Conservation (phyloP, 1,284 basidiomycete genomes). For the Vanrija humicola region DNA sequence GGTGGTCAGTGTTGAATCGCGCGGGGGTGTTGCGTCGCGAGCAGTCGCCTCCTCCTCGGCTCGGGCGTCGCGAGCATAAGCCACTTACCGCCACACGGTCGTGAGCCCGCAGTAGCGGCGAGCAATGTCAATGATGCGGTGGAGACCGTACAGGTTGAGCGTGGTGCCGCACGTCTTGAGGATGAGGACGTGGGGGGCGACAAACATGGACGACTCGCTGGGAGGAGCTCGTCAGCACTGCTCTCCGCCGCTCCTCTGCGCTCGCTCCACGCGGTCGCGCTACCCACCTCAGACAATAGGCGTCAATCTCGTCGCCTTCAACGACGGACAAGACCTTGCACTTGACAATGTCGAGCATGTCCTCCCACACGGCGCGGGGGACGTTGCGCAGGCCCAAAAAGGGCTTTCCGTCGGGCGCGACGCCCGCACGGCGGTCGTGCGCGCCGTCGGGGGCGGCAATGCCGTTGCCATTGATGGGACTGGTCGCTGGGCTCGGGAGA, state of each 20-base stretch:
- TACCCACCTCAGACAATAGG: slow-evolving; percentile 87
- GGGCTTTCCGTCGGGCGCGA: slow-evolving; percentile 9
- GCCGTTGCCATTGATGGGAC: not conserved
- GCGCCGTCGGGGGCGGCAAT: not conserved
- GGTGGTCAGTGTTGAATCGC: not conserved
- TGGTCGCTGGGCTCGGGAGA: slow-evolving; percentile 50
- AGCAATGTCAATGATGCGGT: slow-evolving; percentile 87
- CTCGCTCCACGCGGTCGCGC: not conserved
- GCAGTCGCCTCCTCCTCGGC: too few species aligned
- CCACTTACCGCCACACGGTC: slow-evolving; percentile 65
- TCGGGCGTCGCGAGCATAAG: not conserved
- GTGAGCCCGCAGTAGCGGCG: slow-evolving; percentile 68
- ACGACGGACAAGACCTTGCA: slow-evolving; percentile 94
- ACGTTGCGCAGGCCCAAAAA: slow-evolving; percentile 56
- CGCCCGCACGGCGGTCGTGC: slow-evolving; percentile 3
- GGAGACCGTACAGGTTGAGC: slow-evolving; percentile 89
- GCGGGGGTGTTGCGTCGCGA: not conserved
- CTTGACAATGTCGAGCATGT: slow-evolving; percentile 94
- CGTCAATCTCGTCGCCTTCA: slow-evolving; percentile 82
- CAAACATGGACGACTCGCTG: slow-evolving; percentile 96
- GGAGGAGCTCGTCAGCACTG: slow-evolving; percentile 1
- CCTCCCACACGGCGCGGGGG: slow-evolving; percentile 78
- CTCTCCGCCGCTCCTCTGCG: not conserved
- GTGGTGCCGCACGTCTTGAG: slow-evolving; percentile 99
- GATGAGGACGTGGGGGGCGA: slow-evolving; percentile 92